A percentile compares a stretch with the other conserved stretches of the same genome.
Evolutionary conservation across 2,329 filamentous ascomycete species (phyloP).

Genomic region (Cyphellophora europaea): DNA sequence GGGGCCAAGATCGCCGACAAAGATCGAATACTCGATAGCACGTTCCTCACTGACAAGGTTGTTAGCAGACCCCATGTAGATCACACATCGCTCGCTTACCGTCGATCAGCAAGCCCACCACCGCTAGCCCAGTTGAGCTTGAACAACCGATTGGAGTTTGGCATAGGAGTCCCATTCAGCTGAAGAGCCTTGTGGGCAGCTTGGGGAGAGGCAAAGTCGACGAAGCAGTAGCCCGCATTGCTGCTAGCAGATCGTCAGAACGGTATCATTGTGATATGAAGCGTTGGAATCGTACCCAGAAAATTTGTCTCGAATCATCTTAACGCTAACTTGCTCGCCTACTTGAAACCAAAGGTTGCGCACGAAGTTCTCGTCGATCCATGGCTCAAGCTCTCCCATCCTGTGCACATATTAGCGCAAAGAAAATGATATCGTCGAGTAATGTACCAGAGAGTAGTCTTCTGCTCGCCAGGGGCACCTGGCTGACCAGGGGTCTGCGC

Average conservation of each 20-base stretch:
- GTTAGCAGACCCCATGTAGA: constrained; percentile 3
- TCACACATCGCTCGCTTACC: constrained; percentile 43
- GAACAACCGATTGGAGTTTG: constrained; percentile 90
- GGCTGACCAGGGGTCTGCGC: constrained; percentile 29
- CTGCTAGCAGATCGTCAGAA: constrained; percentile 42
- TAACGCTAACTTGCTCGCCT: constrained; percentile 92
- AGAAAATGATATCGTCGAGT: background rate
- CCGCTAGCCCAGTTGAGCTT: constrained; percentile 99
- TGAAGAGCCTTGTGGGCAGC: constrained; percentile 85
- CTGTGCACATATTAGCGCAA: constrained; percentile 36
- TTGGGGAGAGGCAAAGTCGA: constrained; percentile 76
- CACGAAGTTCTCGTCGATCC: constrained; percentile 99
- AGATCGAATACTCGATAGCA: constrained; percentile 92
- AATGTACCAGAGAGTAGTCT: constrained; percentile 47
- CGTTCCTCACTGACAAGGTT: constrained; percentile 67
- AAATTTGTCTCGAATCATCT: constrained; percentile 99
- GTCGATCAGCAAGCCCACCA: constrained; percentile 86
- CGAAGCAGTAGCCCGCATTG: constrained; percentile 97
- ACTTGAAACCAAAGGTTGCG: constrained; percentile 90
- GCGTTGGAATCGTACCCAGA: constrained; percentile 62
- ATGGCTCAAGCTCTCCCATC: constrained; percentile 98
- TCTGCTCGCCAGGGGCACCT: constrained; percentile 44
- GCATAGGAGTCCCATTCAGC: constrained; percentile 79
- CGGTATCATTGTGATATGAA: too few species aligned
- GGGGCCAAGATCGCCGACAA: constrained; percentile 92